Base-by-base conservation (phyloP, 2,329 filamentous ascomycete species). In the Ophiosphaerella herpotricha region DNA sequence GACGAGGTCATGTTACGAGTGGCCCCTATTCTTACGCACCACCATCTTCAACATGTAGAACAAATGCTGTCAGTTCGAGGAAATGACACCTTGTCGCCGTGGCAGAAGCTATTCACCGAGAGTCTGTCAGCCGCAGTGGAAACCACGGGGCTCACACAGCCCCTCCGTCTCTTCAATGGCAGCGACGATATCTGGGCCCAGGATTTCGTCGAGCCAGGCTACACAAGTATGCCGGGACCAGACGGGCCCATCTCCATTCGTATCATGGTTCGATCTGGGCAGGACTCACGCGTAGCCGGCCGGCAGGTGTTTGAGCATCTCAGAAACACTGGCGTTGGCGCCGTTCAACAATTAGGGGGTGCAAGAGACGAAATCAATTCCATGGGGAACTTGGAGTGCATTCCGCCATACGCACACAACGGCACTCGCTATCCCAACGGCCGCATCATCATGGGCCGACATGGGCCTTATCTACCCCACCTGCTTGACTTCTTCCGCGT, bases 131-230 rank as follows among this genome's bases (percentile, higher is more conserved):
- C 44, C 6, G 39, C 55, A 13, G 50, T 56, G 2, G 42, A 39
- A 0, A 24, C 45, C 1, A 51, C 61, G 1, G 56, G 58, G 1
- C 11, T 56, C 3, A 11, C 56, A 12, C 37, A 55, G 6, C 57
- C 64, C 0, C 43, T 72, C 0, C 39, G 55, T 1, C 59, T 74
- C 48, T 54, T 64, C 16, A 43, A 47, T 1, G 59, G 51, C 18
- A 53, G 26, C 26, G 26, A 48, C 26, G 72, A 76, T 48, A 57
- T 68, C 38, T 77, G 74, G 74, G 61, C 67, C 1, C 75, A 77
- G 49, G 74, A 78, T 45, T 68, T 74, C 33, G 50, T 77, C 24
- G 73, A 77, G 54, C 68, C 74, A 0, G 74, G 58, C 1, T 77
- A 74, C 48, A 60, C 62, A 4, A 74, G 68, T 43, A 76, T 77